Conservation (phyloP, 2,329 filamentous ascomycete species). For the Xylariaceae sp. region DNA sequence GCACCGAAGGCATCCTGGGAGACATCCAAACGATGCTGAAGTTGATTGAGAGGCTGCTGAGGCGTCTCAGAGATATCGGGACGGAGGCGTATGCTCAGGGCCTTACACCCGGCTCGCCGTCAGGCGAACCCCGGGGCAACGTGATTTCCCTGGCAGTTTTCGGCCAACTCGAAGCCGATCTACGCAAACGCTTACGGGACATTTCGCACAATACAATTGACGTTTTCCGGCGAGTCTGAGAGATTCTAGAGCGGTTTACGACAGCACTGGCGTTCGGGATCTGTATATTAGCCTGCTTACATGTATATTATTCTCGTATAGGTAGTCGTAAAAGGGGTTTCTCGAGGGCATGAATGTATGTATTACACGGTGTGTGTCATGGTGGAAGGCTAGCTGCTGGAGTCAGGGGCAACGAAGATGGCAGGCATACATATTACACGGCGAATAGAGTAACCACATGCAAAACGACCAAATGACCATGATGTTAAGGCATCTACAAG, state of each 20-base stretch:
- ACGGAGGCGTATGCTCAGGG: conserved; percentile 8
- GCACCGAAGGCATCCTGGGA: conserved; percentile 20
- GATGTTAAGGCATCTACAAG: neutral
- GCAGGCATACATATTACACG: neutral
- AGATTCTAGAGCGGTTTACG: neutral
- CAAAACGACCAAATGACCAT: conserved; percentile 8
- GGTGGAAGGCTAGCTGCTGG: conserved; percentile 5
- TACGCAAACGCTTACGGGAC: conserved; percentile 19
- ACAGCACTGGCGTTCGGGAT: conserved; percentile 16
- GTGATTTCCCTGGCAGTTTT: conserved; percentile 22
- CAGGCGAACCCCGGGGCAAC: conserved; percentile 5
- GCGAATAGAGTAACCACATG: conserved; percentile 11
- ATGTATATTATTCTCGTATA: conserved; percentile 17
- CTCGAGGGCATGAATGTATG: conserved; percentile 8
- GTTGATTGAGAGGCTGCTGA: conserved; percentile 21
- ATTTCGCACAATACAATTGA: conserved; percentile 21
- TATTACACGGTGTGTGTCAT: conserved; percentile 1
- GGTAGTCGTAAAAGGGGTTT: conserved; percentile 1
- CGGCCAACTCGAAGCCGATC: conserved; percentile 21
- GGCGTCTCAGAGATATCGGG: conserved; percentile 19
- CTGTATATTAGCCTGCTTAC: conserved; percentile 17
- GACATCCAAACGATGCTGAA: conserved; percentile 23
- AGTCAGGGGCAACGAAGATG: conserved; percentile 4
- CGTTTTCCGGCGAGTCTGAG: conserved; percentile 17
- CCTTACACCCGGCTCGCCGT: conserved; percentile 2